Evolutionary conservation across 768 basidiomycete genomes (phyloP), one percentile per base, ranked within the genome.

Genomic region (Suillus weaverae): DNA sequence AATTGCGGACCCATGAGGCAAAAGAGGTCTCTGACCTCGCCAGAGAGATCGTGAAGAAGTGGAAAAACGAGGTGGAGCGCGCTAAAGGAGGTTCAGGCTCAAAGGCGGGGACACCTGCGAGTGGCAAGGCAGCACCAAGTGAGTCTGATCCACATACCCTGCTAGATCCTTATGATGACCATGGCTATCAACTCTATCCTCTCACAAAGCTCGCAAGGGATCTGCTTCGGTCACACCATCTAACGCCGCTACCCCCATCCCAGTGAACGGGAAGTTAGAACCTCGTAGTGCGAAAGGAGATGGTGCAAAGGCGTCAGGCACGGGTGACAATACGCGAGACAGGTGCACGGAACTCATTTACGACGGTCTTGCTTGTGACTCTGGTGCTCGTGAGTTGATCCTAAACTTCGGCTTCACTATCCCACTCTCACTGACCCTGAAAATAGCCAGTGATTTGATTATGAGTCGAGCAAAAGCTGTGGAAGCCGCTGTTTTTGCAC

Each of bases 341-440:
- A 94, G 89, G 74, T 97, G 96, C 72, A 82, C 89, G 9, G 90
- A 93, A 72, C 86, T 99, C 73, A 83, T 96, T 26, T 99, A 99
- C 71, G 94, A 99, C 73, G 93, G 94, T 13, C 82, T 99, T 33
- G 91, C 92, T 3, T 83, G 78, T 60, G 95, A 97, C 78, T 94
- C 94, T 41, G 86, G 85, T 55, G 92, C 94, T 62, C 92, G 96
- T 97, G 73, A 76, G 96, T 89, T 20, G 18, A 54, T 14, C 50
- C 5, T 6, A 11, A 26, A 59, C 57, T 9, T 33, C 5, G 2
- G 16, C 39, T 39, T 35, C 32, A 46, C 36, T 41, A 16, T 35
- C 61, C 8, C 43, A 71, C 64, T 46, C 60, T 44, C 13, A 18
- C 6, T 39, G 22, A 14, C 38, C 44, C 13, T 43, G 62, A n/a